Evolutionary conservation across 192 early-diverging fungal genomes (phyloP).

Genomic region (Phycomyces nitens): DNA sequence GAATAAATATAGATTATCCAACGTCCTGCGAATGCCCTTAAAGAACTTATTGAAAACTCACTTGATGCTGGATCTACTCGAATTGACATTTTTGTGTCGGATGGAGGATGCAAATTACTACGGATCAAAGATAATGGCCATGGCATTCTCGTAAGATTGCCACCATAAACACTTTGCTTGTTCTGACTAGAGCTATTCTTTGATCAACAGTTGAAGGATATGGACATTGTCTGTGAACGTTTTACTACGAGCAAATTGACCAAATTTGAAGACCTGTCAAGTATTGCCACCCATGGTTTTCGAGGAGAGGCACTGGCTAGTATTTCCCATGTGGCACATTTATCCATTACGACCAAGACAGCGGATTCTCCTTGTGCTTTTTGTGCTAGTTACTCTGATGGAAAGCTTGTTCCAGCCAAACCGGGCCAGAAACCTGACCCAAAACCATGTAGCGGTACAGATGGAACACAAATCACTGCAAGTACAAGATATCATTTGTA

Average conservation of each 20-base stretch:
- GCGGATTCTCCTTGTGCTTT: conserved; percentile 73
- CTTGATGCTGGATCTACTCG: conserved; percentile 88
- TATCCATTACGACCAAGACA: conserved; percentile 81
- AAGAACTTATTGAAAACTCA: conserved; percentile 96
- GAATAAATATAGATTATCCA: conserved; percentile 77
- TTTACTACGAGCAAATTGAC: conserved; percentile 94
- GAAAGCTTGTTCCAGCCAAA: conserved; percentile 72
- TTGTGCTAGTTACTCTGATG: conserved; percentile 84
- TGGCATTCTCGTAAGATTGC: conserved; percentile 65
- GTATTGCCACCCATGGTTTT: conserved; percentile 92
- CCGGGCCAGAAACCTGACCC: conserved; percentile 74
- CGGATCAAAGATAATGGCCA: conserved; percentile 95
- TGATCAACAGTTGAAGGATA: conserved; percentile 66
- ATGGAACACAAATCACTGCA: conserved; percentile 90
- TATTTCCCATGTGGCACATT: conserved; percentile 91
- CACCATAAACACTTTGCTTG: too few species aligned
- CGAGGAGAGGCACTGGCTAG: conserved; percentile 96
- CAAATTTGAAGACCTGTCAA: conserved; percentile 78
- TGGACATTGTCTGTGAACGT: conserved; percentile 88
- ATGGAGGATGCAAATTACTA: conserved; percentile 90
- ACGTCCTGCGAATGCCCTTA: conserved; percentile 91
- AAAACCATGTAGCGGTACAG: conserved; percentile 93
- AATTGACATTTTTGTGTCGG: conserved; percentile 80
- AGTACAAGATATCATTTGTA: not conserved
- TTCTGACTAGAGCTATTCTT: not conserved